Conservation (phyloP, 2,329 filamentous ascomycete species). For the Aureobasidium sp. region DNA sequence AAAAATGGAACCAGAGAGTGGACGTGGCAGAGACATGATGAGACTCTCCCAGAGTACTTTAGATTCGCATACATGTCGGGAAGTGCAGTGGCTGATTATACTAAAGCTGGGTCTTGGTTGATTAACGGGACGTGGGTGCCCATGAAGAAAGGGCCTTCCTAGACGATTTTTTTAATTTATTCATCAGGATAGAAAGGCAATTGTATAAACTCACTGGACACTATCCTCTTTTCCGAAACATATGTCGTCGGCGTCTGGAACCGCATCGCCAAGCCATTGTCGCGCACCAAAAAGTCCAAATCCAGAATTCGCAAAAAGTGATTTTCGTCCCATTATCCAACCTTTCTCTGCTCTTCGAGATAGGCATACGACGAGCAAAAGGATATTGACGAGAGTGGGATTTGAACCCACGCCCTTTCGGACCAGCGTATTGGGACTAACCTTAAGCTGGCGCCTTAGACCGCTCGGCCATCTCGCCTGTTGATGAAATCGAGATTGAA, state of each 20-base stretch:
- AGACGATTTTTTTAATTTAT: not conserved
- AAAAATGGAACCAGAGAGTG: constrained; percentile 36
- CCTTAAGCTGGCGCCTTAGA: constrained; percentile 21
- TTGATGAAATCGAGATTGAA: no score
- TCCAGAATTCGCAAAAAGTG: not conserved
- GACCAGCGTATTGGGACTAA: constrained; percentile 10
- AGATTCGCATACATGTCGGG: constrained; percentile 79
- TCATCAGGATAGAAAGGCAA: no score
- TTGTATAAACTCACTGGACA: no score
- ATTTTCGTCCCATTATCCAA: not conserved
- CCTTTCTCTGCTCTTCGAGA: no score
- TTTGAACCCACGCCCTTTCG: constrained; percentile 20
- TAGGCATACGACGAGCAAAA: not conserved
- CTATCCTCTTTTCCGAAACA: no score
- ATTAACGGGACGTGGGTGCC: constrained; percentile 67
- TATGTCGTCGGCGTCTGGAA: no score
- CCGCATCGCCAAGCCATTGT: no score
- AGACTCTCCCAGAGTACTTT: constrained; percentile 72
- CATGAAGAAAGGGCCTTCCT: constrained; percentile 23
- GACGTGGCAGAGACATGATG: constrained; percentile 38
- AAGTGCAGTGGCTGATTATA: constrained; percentile 73
- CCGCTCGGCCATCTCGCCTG: constrained; percentile 19
- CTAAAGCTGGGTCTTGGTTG: constrained; percentile 77
- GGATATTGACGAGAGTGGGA: constrained; percentile 16
- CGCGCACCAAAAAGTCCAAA: not conserved